These are phyloP conservation scores for Sphaerostilbella broomeana DNA, from an alignment of 2,329 filamentous ascomycete genomes.

Conservation along the genomic window DNA sequence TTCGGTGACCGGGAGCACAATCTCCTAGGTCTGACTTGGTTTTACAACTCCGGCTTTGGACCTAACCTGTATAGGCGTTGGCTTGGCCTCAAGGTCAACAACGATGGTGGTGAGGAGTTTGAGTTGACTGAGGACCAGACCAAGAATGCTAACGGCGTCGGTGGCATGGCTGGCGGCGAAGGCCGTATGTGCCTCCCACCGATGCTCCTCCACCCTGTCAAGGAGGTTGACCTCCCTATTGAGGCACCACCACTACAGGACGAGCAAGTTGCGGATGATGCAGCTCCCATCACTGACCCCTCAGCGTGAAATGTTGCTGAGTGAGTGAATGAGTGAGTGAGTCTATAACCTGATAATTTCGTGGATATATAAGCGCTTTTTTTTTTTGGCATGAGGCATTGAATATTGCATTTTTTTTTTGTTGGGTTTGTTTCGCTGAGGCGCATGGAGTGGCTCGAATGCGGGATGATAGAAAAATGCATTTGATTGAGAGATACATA, in stretches of 20 bases:
- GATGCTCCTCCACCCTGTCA: conserved; percentile 85
- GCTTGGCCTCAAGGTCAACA: conserved; percentile 75
- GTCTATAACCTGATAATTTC: too few species aligned
- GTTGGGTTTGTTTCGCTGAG: conserved; percentile 2
- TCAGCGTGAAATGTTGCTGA: too few species aligned
- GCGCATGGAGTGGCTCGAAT: conserved; percentile 4
- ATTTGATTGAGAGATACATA: conserved; percentile 4
- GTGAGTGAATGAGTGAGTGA: too few species aligned
- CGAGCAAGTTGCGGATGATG: conserved; percentile 36
- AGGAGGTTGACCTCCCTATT: conserved; percentile 62
- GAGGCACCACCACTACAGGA: conserved; percentile 48
- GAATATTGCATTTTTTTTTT: not conserved
- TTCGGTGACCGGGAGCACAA: conserved; percentile 87
- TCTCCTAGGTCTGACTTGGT: conserved; percentile 81
- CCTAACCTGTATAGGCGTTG: conserved; percentile 77
- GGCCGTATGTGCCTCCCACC: conserved; percentile 87
- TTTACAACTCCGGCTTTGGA: conserved; percentile 80
- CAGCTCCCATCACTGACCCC: too few species aligned
- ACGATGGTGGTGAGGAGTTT: conserved; percentile 70
- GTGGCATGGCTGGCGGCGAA: conserved; percentile 58
- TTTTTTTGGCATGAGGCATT: conserved; percentile 2
- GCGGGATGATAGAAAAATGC: conserved; percentile 7
- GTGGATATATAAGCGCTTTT: too few species aligned
- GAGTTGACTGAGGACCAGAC: conserved; percentile 53
- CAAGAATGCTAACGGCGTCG: conserved; percentile 43